Percentiles rank a stretch among this genome's conserved stretches.
Evolutionary conservation across 441 rosid species (phyloP).

Genomic region (Gossypium trilobum): DNA sequence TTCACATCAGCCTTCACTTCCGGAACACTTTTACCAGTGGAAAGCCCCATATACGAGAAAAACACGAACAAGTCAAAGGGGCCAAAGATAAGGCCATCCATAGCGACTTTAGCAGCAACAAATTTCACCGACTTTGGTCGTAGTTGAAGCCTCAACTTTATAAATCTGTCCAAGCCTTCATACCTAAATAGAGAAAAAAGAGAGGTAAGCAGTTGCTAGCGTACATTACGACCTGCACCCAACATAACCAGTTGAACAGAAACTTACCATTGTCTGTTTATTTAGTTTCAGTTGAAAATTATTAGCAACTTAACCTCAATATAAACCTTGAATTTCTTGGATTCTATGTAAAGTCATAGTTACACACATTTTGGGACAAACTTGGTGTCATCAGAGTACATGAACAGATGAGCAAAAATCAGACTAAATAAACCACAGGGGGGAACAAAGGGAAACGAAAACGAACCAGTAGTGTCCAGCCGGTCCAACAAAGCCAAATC

Average conservation of each 20-base stretch:
- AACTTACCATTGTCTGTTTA: neutral
- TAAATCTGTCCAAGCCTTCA: slow-evolving; percentile 69
- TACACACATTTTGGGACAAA: neutral
- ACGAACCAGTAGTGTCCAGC: slow-evolving; percentile 91
- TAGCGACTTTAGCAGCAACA: slow-evolving; percentile 77
- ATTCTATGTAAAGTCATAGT: neutral
- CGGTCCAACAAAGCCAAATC: slow-evolving; percentile 90
- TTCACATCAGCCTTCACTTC: slow-evolving; percentile 78
- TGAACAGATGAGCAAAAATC: neutral
- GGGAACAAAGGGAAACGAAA: slow-evolving; percentile 20
- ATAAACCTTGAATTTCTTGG: neutral
- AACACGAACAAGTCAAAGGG: slow-evolving; percentile 75
- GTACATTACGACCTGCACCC: neutral
- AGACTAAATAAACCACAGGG: neutral
- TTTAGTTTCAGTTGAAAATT: no score
- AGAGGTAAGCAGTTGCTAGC: neutral
- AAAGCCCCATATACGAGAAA: slow-evolving; percentile 85
- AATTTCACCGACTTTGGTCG: slow-evolving; percentile 60
- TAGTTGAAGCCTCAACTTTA: slow-evolving; percentile 51
- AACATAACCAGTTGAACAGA: neutral
- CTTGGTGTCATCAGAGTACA: neutral
- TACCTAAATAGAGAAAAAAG: slow-evolving; percentile 40
- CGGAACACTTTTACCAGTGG: slow-evolving; percentile 53
- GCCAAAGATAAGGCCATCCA: slow-evolving; percentile 80
- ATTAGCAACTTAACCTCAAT: neutral